Base-by-base conservation (phyloP, 1,284 basidiomycete genomes). In the Ceratobasidium sp. region DNA sequence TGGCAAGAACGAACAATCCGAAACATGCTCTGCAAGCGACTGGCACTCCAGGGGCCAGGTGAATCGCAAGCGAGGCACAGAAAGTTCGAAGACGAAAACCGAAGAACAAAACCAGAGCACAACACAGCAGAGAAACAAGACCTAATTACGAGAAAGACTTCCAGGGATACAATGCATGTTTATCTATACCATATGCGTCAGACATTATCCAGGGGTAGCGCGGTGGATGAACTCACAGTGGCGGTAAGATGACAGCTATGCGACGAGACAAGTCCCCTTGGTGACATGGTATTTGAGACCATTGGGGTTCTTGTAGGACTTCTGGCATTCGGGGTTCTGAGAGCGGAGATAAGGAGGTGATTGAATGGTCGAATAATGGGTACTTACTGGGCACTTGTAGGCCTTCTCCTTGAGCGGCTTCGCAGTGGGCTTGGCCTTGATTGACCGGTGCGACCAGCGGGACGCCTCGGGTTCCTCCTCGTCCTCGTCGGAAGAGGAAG, bases 301-400 rank as follows among this genome's bases (percentile, higher is more conserved):
- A 37, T 76, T 76, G 24, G 76, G 76, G 59, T 76, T 76, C 68
- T 75, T 75, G 74, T 76, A 76, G 41, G 65, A 62, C 76, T 76
- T 71, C 43, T 71, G 68, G 68, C 68, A 71, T 19, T 71, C 68
- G 29, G 68, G 68, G 68, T 71, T 71, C 68, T 71, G 56, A 48
- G 24, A 49, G 13, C 2, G 14, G 37, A 49, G 53, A 16, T 54
- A 22, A 58, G 27, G 6, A 48, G 6, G 2, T 3, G 11, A 43
- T 22, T 61, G 34, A 37, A 56, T n/a, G n/a, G 48, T 5, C 22
- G 39, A 9, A 29, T 31, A 5, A 27, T 24, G 11, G 6, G 16
- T 56, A 31, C 68, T 59, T 49, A 71, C 68, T 19, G 68, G 68
- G 54, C 68, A 71, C 68, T 71, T 71, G 68, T 71, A 71, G 13